Conservation (phyloP, 208 protist genomes). For the Jaenimonas drosophilae region DNA sequence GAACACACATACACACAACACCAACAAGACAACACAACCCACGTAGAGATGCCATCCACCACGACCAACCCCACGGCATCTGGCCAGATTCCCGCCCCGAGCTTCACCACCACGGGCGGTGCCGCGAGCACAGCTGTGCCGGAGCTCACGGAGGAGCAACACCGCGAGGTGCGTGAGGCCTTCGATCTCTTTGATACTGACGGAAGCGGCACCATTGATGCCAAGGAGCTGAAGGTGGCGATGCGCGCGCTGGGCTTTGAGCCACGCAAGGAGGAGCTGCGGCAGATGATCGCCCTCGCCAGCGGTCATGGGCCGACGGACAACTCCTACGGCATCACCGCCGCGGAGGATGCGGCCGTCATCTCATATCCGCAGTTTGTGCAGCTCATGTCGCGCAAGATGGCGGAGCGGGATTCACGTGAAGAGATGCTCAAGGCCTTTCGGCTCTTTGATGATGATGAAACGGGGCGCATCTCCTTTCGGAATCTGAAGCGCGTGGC, state of each 20-base stretch:
- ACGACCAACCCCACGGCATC: not conserved
- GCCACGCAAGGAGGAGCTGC: conserved; percentile 90
- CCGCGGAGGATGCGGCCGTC: conserved; percentile 20
- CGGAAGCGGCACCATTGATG: conserved; percentile 89
- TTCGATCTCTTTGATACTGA: conserved; percentile 97
- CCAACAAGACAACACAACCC: not conserved
- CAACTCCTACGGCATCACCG: conserved; percentile 3
- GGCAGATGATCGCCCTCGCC: conserved; percentile 47
- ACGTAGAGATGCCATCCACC: not conserved
- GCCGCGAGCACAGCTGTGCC: conserved; percentile 2
- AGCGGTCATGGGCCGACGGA: not conserved
- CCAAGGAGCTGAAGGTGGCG: conserved; percentile 89
- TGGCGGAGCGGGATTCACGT: conserved; percentile 80
- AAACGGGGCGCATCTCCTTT: conserved; percentile 93
- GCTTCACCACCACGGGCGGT: not conserved
- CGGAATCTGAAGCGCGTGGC: conserved; percentile 95
- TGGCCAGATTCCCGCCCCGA: not conserved
- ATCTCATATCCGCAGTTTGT: conserved; percentile 82
- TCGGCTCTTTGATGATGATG: conserved; percentile 92
- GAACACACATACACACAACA: no score
- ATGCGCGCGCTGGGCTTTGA: conserved; percentile 94
- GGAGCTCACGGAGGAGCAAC: conserved; percentile 73
- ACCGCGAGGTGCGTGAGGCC: conserved; percentile 92
- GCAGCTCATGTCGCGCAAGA: conserved; percentile 84
- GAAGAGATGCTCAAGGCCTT: conserved; percentile 96